Conservation (phyloP, 2,329 filamentous ascomycete genomes). For the Passalora sequoiae region DNA sequence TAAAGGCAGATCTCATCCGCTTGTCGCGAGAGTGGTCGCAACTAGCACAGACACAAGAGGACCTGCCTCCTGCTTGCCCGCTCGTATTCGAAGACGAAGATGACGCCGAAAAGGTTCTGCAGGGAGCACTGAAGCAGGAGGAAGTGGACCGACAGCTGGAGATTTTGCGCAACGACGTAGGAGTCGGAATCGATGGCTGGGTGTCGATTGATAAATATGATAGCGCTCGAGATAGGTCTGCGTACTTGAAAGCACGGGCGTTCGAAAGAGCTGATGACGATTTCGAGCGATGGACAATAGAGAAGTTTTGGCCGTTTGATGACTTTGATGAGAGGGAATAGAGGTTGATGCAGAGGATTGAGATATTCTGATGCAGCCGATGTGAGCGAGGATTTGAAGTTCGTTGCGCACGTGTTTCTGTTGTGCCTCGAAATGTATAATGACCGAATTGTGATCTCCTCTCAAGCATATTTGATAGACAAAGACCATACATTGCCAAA, state of each 20-base stretch:
- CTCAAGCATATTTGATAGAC: too few relatives aligned
- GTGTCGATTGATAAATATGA: slow-evolving; percentile 23
- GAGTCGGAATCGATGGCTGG: slow-evolving; percentile 24
- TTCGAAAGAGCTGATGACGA: slow-evolving; percentile 18
- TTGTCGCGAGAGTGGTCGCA: slow-evolving; percentile 11
- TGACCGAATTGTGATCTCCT: too few relatives aligned
- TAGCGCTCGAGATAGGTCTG: slow-evolving; percentile 9
- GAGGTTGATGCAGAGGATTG: too few relatives aligned
- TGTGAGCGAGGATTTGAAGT: too few relatives aligned
- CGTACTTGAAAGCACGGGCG: slow-evolving; percentile 25
- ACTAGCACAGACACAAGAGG: background rate
- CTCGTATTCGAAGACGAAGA: slow-evolving; percentile 16
- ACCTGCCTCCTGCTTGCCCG: slow-evolving; percentile 11
- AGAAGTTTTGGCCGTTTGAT: slow-evolving; percentile 23
- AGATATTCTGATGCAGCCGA: too few relatives aligned
- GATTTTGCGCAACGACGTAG: slow-evolving; percentile 19
- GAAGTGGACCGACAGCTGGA: slow-evolving; percentile 26
- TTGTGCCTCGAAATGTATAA: too few relatives aligned
- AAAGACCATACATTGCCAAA: too few relatives aligned
- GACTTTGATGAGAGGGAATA: slow-evolving; percentile 30
- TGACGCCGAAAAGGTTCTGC: slow-evolving; percentile 22
- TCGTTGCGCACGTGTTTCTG: too few relatives aligned
- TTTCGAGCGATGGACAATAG: slow-evolving; percentile 15
- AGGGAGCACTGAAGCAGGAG: slow-evolving; percentile 19
- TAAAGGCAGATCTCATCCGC: slow-evolving; percentile 22